phyloP scores from a whole-genome alignment of 1,284 basidiomycete species.

The Melampsora americana region DNA sequence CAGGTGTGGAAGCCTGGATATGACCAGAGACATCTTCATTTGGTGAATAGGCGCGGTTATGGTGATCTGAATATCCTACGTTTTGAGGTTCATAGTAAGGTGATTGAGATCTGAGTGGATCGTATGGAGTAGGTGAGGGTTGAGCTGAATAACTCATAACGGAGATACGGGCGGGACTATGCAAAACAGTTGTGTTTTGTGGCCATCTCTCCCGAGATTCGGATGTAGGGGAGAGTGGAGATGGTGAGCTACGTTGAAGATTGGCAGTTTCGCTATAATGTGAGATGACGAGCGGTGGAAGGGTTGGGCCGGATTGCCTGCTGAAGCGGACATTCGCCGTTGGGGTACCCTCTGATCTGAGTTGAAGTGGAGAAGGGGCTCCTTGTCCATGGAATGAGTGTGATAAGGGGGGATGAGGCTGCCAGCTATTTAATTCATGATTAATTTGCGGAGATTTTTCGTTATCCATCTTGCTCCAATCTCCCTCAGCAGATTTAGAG shows the following conservation, averaged over 20 bases:
- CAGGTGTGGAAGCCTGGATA: neutral
- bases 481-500: neutral
- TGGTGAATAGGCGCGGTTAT: neutral
- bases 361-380: neutral
- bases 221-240: neutral
- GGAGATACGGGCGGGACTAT: neutral
- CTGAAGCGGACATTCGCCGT: neutral
- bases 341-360: neutral
- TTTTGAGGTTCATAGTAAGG: neutral
- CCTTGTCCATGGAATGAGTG: neutral
- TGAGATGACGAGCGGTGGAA: conserved; percentile 8
- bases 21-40: neutral
- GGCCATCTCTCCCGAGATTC: neutral
- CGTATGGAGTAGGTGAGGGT: neutral
- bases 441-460: neutral
- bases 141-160: neutral
- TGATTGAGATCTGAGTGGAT: neutral
- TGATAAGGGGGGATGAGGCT: neutral
- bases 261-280: neutral
- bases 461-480: neutral
- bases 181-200: neutral
- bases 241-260: neutral
- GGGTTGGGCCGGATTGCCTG: neutral
- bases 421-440: neutral
- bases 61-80: neutral